Base-by-base conservation (phyloP, 2,329 filamentous ascomycete genomes). In the Chaetomiaceae sp. region DNA sequence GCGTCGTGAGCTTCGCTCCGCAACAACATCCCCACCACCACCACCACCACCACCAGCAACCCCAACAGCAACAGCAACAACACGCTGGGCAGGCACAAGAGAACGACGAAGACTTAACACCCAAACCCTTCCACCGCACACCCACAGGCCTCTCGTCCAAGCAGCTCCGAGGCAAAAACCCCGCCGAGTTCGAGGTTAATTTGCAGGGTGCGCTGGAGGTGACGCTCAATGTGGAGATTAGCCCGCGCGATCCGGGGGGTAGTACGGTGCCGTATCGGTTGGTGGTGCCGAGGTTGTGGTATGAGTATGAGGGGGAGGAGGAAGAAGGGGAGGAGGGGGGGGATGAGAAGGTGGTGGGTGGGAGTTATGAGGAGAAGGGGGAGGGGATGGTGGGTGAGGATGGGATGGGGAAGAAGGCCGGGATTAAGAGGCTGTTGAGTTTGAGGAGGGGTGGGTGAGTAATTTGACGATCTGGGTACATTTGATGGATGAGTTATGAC, bases 221-320 rank as follows among this genome's bases (percentile, higher is more conserved):
- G 33, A 88, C 84, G 47, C 72, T 99, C 39, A 96, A 96, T 63
- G 84, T 96, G 58, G 94, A 99, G 71, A 83, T 96, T 57, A 91
- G 87, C 63, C 81, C 88, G 40, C 84, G 83, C 58, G 91, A 99
- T 63, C 92, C 94, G 0, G 80, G 88, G 0, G 95, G 94, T 14
- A 90, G 89, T 59, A 99, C 94, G 0, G 82, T 84, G 47, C 89
- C 91, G 8, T 99, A 99, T 68, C 79, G 90, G 36, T 73, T 99
- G 5, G 78, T 97, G 1, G 85, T 99, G 5, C 94, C 95, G 11
- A 83, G 84, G 49, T 73, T 99, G 47, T 79, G 78, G 70, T 85
- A 84, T 53, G 77, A 81, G 47, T 77, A 80, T 56, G 67, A 71
- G 15, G 66, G 66, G 2, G 71, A 73, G 4, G 38, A 19, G 9